phyloP scores from a whole-genome alignment of 192 early-diverging fungal genomes.

The Chytriomyces sp. region DNA sequence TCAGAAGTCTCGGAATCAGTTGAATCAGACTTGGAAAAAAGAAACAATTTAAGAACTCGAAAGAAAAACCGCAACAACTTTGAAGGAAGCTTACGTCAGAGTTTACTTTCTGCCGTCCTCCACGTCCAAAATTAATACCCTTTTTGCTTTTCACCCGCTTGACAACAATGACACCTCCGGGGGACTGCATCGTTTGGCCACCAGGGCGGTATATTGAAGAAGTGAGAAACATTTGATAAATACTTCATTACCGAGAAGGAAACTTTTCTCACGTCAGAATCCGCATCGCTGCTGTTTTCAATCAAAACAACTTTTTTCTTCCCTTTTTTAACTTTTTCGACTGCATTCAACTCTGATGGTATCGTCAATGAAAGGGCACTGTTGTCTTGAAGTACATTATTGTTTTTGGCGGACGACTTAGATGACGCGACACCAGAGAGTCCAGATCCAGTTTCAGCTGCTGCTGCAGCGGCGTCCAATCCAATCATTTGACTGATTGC shows the following conservation, averaged over 20 bases:
- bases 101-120: background rate
- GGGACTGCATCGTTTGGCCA: background rate
- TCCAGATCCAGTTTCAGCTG: background rate
- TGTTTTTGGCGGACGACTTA: too few relatives aligned
- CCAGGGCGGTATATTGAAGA: too few relatives aligned
- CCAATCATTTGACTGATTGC: background rate
- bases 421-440: too few relatives aligned
- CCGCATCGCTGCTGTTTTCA: constrained; percentile 12
- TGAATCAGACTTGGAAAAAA: background rate
- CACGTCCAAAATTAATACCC: background rate
- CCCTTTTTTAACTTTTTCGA: background rate
- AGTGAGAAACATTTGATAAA: background rate
- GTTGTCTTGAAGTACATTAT: too few relatives aligned
- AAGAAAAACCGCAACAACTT: background rate
- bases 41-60: background rate
- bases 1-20: constrained; percentile 1
- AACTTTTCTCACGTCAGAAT: constrained; percentile 1
- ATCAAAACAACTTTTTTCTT: constrained; percentile 16
- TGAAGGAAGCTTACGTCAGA: constrained; percentile 4
- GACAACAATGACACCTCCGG: constrained; percentile 13
- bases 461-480: background rate
- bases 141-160: background rate
- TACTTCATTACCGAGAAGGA: background rate
- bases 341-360: too few relatives aligned
- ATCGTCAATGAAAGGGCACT: too few relatives aligned